Evolutionary conservation across 1,284 basidiomycete species (phyloP).

Genomic region (Naganishia sp.): DNA sequence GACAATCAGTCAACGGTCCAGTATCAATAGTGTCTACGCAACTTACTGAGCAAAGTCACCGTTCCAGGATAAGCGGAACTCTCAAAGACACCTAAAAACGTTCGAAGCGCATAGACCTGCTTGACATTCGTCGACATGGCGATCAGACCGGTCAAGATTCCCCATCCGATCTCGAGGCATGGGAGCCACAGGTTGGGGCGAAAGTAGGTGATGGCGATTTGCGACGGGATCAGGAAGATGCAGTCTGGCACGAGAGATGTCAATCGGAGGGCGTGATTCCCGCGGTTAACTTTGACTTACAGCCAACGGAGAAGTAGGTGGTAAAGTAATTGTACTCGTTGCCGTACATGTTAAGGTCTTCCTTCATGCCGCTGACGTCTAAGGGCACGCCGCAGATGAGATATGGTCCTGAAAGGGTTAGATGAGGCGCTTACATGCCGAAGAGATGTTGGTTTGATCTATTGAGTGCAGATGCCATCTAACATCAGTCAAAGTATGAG

Average conservation of each 20-base stretch:
- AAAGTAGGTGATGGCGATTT: conserved; percentile 44
- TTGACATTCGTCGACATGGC: conserved; percentile 38
- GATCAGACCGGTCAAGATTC: conserved; percentile 39
- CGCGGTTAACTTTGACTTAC: conserved; percentile 15
- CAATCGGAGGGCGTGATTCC: neutral
- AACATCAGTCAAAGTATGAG: no score
- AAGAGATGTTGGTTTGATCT: conserved; percentile 22
- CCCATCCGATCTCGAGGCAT: conserved; percentile 41
- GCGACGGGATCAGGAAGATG: conserved; percentile 45
- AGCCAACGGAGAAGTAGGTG: conserved; percentile 36
- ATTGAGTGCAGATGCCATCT: neutral
- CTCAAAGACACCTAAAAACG: conserved; percentile 41
- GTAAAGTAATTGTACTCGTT: conserved; percentile 64
- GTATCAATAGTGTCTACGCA: neutral
- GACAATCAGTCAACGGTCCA: neutral
- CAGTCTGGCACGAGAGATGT: conserved; percentile 33
- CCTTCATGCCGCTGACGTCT: conserved; percentile 76
- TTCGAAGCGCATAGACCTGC: conserved; percentile 41
- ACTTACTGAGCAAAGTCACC: conserved; percentile 40
- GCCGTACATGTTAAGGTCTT: conserved; percentile 69
- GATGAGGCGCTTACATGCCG: conserved; percentile 4
- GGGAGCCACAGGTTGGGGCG: conserved; percentile 40
- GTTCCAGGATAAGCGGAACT: conserved; percentile 42
- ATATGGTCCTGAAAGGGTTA: neutral
- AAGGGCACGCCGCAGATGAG: no score